A percentile compares a stretch with the other conserved stretches of the same genome.
These are phyloP conservation scores for Naganishia liquefaciens DNA, from an alignment of 1,284 basidiomycete genomes.

Conservation along the genomic window DNA sequence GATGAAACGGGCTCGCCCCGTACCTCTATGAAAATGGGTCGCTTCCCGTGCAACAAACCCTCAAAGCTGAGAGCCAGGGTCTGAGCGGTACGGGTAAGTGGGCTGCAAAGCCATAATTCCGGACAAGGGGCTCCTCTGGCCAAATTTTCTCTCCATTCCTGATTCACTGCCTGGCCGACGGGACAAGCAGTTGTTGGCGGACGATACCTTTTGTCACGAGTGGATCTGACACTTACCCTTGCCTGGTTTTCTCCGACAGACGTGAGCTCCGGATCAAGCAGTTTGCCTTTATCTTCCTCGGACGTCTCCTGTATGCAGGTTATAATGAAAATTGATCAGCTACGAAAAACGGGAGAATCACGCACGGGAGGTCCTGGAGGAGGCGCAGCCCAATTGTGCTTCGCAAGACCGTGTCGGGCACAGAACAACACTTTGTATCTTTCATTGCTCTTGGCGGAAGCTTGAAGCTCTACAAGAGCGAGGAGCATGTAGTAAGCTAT, in stretches of 20 bases:
- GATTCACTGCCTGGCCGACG: conserved; percentile 56
- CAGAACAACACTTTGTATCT: conserved; percentile 12
- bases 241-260: conserved; percentile 68
- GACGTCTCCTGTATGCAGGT: conserved; percentile 1
- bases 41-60: conserved; percentile 44
- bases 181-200: no score
- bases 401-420: conserved; percentile 51
- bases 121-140: conserved; percentile 62
- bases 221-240: conserved; percentile 39
- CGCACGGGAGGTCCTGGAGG: no score
- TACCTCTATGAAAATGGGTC: conserved; percentile 49
- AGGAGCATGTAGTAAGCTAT: no score
- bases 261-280: conserved; percentile 72
- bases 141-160: conserved; percentile 64
- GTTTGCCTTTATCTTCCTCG: conserved; percentile 64
- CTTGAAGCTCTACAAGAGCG: conserved; percentile 8
- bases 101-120: conserved; percentile 66
- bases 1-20: no score
- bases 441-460: not conserved
- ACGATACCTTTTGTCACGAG: no score
- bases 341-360: not conserved
- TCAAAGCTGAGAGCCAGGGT: conserved; percentile 69
- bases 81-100: conserved; percentile 68
- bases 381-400: conserved; percentile 41
- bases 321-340: not conserved